Conservation (phyloP, 208 protist species). For the Kentomonas sorsogonicus region DNA sequence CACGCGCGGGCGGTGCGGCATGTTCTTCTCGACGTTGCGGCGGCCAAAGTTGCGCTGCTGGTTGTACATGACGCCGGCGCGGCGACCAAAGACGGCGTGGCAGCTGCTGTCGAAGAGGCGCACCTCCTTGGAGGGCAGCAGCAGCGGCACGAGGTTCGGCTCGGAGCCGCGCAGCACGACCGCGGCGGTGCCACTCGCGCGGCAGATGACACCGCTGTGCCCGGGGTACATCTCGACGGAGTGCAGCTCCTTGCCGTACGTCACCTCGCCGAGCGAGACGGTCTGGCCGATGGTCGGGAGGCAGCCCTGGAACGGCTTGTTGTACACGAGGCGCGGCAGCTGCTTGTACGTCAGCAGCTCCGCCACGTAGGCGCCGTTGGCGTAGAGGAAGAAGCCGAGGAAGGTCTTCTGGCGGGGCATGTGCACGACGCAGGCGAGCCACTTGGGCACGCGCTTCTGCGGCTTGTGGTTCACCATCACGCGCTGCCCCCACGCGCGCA, state of each 20-base stretch:
- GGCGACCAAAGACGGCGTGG: constrained; percentile 83
- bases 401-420: constrained; percentile 74
- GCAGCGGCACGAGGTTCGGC: constrained; percentile 81
- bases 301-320: constrained; percentile 80
- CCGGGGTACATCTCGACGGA: constrained; percentile 90
- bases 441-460: constrained; percentile 87
- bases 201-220: constrained; percentile 78
- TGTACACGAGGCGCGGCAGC: constrained; percentile 87
- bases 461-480: constrained; percentile 88
- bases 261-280: constrained; percentile 80
- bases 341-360: constrained; percentile 92
- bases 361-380: constrained; percentile 87
- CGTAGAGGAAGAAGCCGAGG: constrained; percentile 89
- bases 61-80: constrained; percentile 87
- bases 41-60: constrained; percentile 75
- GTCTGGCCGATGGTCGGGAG: constrained; percentile 89
- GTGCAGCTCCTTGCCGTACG: constrained; percentile 89
- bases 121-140: constrained; percentile 90
- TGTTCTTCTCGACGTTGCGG: constrained; percentile 71
- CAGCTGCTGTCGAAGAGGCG: constrained; percentile 85
- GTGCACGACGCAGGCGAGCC: constrained; percentile 84
- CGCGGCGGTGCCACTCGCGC: constrained; percentile 77
- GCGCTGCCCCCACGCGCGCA: constrained; percentile 68
- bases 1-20: constrained; percentile 77
- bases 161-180: constrained; percentile 84